phyloP scores from a whole-genome alignment of 768 basidiomycete species.

The Serendipita vermifera region DNA sequence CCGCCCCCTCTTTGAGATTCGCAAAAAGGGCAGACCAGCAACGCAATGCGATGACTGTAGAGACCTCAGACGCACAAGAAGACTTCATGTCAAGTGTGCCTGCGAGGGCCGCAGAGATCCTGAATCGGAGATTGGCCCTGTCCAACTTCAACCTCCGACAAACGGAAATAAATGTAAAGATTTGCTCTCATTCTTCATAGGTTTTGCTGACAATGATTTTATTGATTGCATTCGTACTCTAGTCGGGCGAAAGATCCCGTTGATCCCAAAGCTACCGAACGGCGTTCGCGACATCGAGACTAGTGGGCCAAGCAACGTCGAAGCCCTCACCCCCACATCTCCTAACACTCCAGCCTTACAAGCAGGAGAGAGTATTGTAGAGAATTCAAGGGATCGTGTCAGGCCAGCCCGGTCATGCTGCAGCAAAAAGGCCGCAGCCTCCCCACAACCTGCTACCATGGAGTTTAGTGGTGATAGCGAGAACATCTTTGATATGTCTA shows the following conservation, averaged over 20 bases:
- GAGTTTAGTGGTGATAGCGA: no score
- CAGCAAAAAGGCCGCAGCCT: neutral
- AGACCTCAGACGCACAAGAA: conserved; percentile 64
- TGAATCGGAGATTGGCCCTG: conserved; percentile 2
- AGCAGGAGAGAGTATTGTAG: neutral
- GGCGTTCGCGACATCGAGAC: neutral
- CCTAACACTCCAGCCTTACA: neutral
- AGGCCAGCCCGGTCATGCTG: conserved; percentile 3
- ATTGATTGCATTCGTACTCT: no score
- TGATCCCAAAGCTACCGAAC: conserved; percentile 4
- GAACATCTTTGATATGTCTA: no score
- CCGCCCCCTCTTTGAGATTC: conserved; percentile 83
- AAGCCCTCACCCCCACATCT: neutral
- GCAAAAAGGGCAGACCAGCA: conserved; percentile 84
- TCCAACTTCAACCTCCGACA: neutral
- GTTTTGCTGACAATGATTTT: no score
- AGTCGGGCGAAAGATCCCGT: conserved; percentile 5
- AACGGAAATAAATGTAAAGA: no score
- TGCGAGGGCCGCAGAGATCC: conserved; percentile 32
- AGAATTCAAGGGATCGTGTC: neutral
- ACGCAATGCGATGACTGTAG: conserved; percentile 83
- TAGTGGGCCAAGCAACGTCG: no score
- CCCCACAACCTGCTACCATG: neutral
- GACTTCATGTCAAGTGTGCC: conserved; percentile 70
- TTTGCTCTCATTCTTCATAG: no score